Evolutionary conservation across 2,329 filamentous ascomycete genomes (phyloP), one percentile per base, ranked within the genome.

Genomic region (Clarireedia homoeocarpa): DNA sequence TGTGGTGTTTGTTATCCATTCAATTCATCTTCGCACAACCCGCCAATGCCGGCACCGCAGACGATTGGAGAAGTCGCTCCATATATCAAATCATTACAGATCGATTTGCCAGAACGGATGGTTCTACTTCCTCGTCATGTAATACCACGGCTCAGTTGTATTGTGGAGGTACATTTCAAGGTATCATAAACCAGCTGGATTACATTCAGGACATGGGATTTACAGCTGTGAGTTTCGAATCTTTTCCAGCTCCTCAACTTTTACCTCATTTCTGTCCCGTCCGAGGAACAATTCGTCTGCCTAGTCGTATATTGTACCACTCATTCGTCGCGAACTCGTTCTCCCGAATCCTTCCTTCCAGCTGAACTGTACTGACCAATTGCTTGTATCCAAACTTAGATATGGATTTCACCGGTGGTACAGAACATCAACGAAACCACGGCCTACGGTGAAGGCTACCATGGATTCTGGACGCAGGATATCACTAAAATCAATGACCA

Each of bases 401-500:
- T 59, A 27, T 76, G 74, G 74, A 75, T 76, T 20, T 74, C 72
- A 1, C 74, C 74, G 0, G 61, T 75, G 7, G 71, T 70, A 5
- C 61, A 69, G 40, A 73, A 75, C 44, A 63, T 75, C 5, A 64
- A 69, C 7, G 65, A 71, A 24, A 61, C 58, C 20, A 73, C 71
- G 2, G 59, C 55, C 34, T 70, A 70, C 53, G 74, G 74, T 20
- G 61, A 71, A 53, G 70, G 69, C 17, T 75, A 73, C 54, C 72
- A 75, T 55, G 74, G 72, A 12, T 76, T 74, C 59, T 75, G 74
- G 74, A 70, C 72, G 45, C 68, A 74, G 55, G 67, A 75, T 56
- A 61, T 75, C 27, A 75, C 77, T 56, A 59, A 70, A 14, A 67
- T 87, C 55, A 85, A 88, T 63, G 59, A 74, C 2, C 74, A 81